phyloP scores from a whole-genome alignment of 164 flowering plant species.

The Vitis rupestris region DNA sequence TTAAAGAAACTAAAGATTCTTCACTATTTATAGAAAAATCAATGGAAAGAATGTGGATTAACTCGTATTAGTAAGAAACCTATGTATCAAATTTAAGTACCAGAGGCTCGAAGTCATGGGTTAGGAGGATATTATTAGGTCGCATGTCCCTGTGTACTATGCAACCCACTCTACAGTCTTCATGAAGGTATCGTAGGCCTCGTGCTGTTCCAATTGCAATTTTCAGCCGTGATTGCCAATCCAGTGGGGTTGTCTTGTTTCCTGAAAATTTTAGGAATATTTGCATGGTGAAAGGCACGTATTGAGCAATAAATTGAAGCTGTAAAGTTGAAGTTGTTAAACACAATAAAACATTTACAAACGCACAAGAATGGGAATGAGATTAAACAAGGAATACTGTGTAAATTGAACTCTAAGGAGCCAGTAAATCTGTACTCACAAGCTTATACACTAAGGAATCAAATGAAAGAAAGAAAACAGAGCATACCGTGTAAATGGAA shows the following conservation, averaged over 20 bases:
- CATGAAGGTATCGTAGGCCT: conserved; percentile 90
- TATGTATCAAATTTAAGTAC: conserved; percentile 25
- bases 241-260: conserved; percentile 34
- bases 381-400: background rate
- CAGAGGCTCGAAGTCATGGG: conserved; percentile 91
- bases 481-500: conserved; percentile 71
- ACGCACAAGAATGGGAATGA: too few species aligned
- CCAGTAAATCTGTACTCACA: too few species aligned
- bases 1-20: too few species aligned
- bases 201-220: conserved; percentile 87
- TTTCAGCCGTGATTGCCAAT: conserved; percentile 61
- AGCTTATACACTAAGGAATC: too few species aligned
- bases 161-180: conserved; percentile 93
- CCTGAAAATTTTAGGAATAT: conserved; percentile 28
- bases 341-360: background rate
- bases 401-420: background rate
- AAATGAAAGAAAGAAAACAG: background rate
- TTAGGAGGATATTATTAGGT: conserved; percentile 80
- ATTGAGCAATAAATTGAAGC: background rate
- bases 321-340: background rate
- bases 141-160: conserved; percentile 78
- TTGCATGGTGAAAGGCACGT: background rate
- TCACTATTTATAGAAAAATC: too few species aligned
- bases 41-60: too few species aligned
- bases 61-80: background rate